phyloP scores from a whole-genome alignment of 1,284 basidiomycete species.

The Ganoderma sp. region DNA sequence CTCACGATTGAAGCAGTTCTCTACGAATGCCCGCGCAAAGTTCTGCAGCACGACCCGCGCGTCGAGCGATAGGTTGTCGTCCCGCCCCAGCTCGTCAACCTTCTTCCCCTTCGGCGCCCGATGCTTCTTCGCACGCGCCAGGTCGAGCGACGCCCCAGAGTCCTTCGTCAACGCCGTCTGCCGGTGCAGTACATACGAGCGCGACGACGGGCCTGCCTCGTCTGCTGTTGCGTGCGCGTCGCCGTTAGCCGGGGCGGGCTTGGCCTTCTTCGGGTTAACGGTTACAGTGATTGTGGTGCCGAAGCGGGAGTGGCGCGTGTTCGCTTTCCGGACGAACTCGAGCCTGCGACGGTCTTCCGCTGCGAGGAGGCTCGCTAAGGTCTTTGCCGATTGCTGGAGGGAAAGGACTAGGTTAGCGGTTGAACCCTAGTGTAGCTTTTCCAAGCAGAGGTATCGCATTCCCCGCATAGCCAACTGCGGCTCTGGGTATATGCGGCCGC shows the following conservation, averaged over 20 bases:
- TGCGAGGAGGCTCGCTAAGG: conserved; percentile 73
- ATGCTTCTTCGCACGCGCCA: conserved; percentile 65
- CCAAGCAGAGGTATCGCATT: no score
- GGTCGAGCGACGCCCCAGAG: conserved; percentile 78
- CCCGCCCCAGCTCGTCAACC: conserved; percentile 73
- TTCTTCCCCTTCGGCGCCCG: conserved; percentile 67
- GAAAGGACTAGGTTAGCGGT: neutral
- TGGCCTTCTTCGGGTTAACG: conserved; percentile 61
- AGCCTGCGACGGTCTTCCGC: conserved; percentile 70
- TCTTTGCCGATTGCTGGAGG: conserved; percentile 67
- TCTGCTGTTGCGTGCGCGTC: neutral
- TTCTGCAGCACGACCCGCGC: conserved; percentile 72
- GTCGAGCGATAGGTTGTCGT: conserved; percentile 76
- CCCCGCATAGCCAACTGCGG: no score
- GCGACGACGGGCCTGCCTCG: conserved; percentile 44
- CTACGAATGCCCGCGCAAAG: conserved; percentile 75
- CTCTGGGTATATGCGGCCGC: no score
- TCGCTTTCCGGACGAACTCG: conserved; percentile 61
- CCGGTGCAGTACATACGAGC: conserved; percentile 75
- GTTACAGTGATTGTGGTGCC: conserved; percentile 89
- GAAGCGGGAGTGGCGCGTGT: conserved; percentile 91
- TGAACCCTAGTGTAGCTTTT: neutral
- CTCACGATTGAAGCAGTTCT: conserved; percentile 87
- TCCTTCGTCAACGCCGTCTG: conserved; percentile 83
- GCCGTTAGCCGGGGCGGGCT: conserved; percentile 5